Evolutionary conservation across 106 monocot genomes (phyloP).

Genomic region (Ottelia alismoides): DNA sequence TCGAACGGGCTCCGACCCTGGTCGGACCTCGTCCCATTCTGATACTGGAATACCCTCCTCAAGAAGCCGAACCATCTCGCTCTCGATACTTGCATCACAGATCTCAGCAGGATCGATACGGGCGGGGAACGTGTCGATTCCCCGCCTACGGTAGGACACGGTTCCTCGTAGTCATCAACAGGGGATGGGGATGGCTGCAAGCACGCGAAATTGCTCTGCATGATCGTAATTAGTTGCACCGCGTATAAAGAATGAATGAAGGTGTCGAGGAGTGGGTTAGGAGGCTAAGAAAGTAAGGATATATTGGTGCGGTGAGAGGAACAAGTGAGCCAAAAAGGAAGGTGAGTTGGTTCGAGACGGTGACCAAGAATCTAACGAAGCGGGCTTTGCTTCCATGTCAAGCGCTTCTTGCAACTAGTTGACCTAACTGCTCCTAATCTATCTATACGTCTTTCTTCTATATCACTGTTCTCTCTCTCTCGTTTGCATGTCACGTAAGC

Average conservation of each 20-base stretch:
- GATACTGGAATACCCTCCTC: conserved; percentile 64
- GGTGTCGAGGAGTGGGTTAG: not conserved
- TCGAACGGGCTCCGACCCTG: conserved; percentile 62
- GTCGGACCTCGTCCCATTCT: conserved; percentile 61
- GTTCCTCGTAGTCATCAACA: not conserved
- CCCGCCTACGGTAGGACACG: not conserved
- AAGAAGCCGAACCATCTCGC: conserved; percentile 78
- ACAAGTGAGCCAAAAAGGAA: not conserved
- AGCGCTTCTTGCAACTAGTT: conserved; percentile 28
- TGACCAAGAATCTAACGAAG: conserved; percentile 92
- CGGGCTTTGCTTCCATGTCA: conserved; percentile 55
- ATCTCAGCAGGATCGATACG: conserved; percentile 23
- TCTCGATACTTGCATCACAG: conserved; percentile 39
- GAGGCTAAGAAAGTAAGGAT: not conserved
- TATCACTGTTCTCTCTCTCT: not conserved
- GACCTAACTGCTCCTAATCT: conserved; percentile 19
- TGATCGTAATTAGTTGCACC: no score
- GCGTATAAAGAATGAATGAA: no score
- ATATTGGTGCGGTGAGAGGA: not conserved
- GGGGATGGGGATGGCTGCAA: not conserved
- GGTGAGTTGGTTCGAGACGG: conserved; percentile 49
- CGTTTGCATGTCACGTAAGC: not conserved
- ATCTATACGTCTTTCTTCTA: no score
- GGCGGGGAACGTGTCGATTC: conserved; percentile 3
- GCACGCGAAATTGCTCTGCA: no score